These are phyloP conservation scores for Rhynchospora tenuis DNA, from an alignment of 176 grass and related monocot species.

Conservation along the genomic window DNA sequence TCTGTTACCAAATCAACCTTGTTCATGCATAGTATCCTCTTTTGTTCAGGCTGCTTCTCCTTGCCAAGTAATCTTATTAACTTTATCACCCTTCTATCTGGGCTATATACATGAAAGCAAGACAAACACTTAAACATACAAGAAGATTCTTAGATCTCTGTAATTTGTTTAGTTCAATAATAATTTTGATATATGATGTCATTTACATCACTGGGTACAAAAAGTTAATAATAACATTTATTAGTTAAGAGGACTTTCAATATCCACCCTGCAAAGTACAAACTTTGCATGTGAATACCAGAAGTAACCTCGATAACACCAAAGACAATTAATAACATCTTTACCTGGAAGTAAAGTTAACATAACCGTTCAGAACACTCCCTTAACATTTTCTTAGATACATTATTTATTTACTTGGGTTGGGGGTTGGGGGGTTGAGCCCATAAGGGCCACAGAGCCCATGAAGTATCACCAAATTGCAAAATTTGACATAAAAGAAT, in stretches of 20 bases:
- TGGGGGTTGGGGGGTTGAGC: no score
- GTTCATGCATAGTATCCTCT: conserved; percentile 97
- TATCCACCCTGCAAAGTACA: background rate
- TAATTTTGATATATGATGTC: background rate
- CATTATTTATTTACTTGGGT: no score
- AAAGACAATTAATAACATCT: background rate
- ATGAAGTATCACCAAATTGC: background rate
- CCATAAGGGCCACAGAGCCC: background rate
- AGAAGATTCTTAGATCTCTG: background rate
- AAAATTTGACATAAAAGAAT: background rate
- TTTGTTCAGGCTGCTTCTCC: conserved; percentile 65
- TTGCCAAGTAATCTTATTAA: conserved; percentile 72
- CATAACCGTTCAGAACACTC: background rate
- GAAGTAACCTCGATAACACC: background rate
- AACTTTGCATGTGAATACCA: background rate
- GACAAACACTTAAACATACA: conserved; percentile 24
- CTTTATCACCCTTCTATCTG: conserved; percentile 71
- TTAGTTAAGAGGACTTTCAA: background rate
- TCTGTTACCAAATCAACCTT: conserved; percentile 82
- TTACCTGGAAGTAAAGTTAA: background rate
- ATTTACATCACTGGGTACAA: background rate
- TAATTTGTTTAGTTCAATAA: background rate
- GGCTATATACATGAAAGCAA: conserved; percentile 44
- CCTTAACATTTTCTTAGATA: background rate
- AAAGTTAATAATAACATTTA: background rate